These are phyloP conservation scores for Adansonia grandidieri DNA, from an alignment of 441 rosid species.

Conservation along the genomic window DNA sequence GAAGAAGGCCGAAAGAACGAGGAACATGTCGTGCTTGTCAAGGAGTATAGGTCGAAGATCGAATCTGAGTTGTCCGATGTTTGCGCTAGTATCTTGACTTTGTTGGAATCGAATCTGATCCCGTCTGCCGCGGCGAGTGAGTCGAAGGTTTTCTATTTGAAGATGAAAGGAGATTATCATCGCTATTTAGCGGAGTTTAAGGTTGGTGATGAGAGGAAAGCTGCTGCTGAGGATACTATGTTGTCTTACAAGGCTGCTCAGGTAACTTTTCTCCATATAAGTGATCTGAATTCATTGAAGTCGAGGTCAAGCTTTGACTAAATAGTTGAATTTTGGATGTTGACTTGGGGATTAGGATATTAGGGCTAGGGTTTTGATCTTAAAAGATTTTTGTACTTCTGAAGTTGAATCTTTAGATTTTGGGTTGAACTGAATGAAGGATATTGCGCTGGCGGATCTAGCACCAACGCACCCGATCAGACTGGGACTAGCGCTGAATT, in stretches of 20 bases:
- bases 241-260: slow-evolving; percentile 81
- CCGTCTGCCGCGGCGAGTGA: slow-evolving; percentile 79
- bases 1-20: slow-evolving; percentile 88
- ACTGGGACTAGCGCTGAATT: slow-evolving; percentile 79
- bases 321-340: background rate
- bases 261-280: no score
- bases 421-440: slow-evolving; percentile 18
- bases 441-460: slow-evolving; percentile 67
- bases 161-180: slow-evolving; percentile 92
- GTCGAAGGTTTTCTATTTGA: slow-evolving; percentile 85
- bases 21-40: slow-evolving; percentile 78
- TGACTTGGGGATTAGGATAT: background rate
- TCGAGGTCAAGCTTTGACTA: background rate
- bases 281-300: no score
- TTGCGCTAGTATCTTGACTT: slow-evolving; percentile 32
- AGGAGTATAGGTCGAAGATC: slow-evolving; percentile 81
- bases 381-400: background rate
- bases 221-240: slow-evolving; percentile 93
- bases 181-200: slow-evolving; percentile 89
- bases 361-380: background rate
- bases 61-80: background rate
- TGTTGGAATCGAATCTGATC: slow-evolving; percentile 70
- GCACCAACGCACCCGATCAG: slow-evolving; percentile 91
- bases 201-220: slow-evolving; percentile 73
- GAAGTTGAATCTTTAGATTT: no score